These are phyloP conservation scores for Pichia heedii DNA, from an alignment of 805 yeast species.

Conservation along the genomic window DNA sequence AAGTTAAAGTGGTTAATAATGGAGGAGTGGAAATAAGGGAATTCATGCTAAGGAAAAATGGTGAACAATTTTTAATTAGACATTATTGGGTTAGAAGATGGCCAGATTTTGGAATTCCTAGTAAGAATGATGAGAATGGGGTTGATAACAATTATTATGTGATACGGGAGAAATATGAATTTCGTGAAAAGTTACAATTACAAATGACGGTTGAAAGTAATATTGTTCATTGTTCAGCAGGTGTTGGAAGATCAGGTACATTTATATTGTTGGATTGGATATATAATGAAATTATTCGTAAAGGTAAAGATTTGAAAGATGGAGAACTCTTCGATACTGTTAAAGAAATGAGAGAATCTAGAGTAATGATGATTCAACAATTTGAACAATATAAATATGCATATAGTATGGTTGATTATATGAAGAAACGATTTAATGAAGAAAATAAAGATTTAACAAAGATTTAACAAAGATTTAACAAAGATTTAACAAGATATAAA, in stretches of 20 bases:
- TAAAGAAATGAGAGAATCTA: constrained; percentile 36
- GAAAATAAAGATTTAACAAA: no score
- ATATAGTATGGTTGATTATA: constrained; percentile 29
- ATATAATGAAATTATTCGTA: constrained; percentile 12
- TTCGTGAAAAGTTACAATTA: no score
- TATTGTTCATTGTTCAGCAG: constrained; percentile 50
- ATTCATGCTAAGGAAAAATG: background rate
- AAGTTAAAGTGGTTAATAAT: background rate
- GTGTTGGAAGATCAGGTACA: constrained; percentile 52
- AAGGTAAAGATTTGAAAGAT: constrained; percentile 3
- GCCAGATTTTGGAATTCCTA: constrained; percentile 12
- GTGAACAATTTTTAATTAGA: background rate
- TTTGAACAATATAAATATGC: constrained; percentile 41
- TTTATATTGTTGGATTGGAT: constrained; percentile 38
- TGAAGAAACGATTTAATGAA: no score
- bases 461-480: no score
- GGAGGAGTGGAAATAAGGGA: constrained; percentile 7
- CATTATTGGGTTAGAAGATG: constrained; percentile 11
- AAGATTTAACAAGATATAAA: no score
- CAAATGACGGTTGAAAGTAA: constrained; percentile 13
- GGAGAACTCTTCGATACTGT: constrained; percentile 32
- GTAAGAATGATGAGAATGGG: constrained; percentile 2
- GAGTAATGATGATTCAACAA: constrained; percentile 49
- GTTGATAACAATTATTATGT: background rate
- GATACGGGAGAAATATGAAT: background rate